phyloP scores from a whole-genome alignment of 257 asterid species.

The Thymus quinquecostatus region DNA sequence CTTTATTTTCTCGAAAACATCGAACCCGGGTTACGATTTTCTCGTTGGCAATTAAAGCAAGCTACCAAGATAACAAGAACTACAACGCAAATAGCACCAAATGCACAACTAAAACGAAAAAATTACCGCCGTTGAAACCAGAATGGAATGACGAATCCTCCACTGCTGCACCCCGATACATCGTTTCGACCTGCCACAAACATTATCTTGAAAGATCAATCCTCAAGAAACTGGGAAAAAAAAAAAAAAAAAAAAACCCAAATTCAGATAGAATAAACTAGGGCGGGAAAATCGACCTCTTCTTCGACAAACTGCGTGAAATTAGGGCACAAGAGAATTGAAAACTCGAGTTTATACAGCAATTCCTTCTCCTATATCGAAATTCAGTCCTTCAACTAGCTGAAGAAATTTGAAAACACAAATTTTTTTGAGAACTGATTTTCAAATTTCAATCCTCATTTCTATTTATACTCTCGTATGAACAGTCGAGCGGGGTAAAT shows the following conservation, averaged over 20 bases:
- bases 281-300: slow-evolving; percentile 52
- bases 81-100: background rate
- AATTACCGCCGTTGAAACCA: slow-evolving; percentile 54
- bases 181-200: slow-evolving; percentile 68
- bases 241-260: background rate
- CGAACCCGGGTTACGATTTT: background rate
- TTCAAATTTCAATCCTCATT: too few relatives aligned
- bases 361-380: background rate
- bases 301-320: slow-evolving; percentile 85
- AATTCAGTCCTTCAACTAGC: too few relatives aligned
- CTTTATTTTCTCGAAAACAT: background rate
- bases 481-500: too few relatives aligned
- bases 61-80: background rate
- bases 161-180: slow-evolving; percentile 96
- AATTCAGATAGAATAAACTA: background rate
- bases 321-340: slow-evolving; percentile 65
- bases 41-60: background rate
- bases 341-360: background rate
- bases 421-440: too few relatives aligned
- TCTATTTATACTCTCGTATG: too few relatives aligned
- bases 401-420: too few relatives aligned
- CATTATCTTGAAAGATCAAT: background rate
- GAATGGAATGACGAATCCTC: slow-evolving; percentile 62
- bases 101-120: background rate
- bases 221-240: background rate